Base-by-base conservation (phyloP, 768 basidiomycete genomes). In the Trametes cingulata region DNA sequence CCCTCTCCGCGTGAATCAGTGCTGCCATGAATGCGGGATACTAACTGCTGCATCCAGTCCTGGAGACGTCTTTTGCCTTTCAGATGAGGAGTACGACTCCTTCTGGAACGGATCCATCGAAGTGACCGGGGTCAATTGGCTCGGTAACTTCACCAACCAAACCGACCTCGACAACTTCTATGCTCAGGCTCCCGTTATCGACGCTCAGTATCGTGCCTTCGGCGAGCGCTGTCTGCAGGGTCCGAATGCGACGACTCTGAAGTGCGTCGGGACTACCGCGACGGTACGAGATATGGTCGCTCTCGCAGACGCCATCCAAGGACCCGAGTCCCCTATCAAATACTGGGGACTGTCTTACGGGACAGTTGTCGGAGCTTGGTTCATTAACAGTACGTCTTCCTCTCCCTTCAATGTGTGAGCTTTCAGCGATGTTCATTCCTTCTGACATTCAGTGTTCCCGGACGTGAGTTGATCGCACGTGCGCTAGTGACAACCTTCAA, bases 271-370 rank as follows among this genome's bases (percentile, higher is more conserved):
- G 24, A 63, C 61, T 6, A 48, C 56, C 4, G 56, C 61, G 27
- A 63, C 61, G 3, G 61, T 63, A 40, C 56, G 61, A 13, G 61
- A 63, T 36, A 25, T 63, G 51, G 61, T 58, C 19, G 51, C 41
- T 19, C 56, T 63, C 0, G 56, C 56, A 24, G 56, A 63, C 42
- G 52, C 52, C 3, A 49, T 63, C n/a, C 50, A 52, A 8, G 61
- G 61, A 12, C 51, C 45, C 4, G 27, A 40, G 5, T 58, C 41
- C 3, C 50, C 49, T 19, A 58, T 63, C 39, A 43, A 48, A 13
- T 63, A 63, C 40, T 63, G 61, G 61, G 61, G 61, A 3, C 35
- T 63, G 2, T 63, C 61, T 10, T 63, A 63, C 14, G 56, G 61
- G 20, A 63, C 61, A 9, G 17, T 57, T 2, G 47, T 63, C 12